Conservation (phyloP, 176 grass and related monocot species). For the Ampelocalamus luodianensis region DNA sequence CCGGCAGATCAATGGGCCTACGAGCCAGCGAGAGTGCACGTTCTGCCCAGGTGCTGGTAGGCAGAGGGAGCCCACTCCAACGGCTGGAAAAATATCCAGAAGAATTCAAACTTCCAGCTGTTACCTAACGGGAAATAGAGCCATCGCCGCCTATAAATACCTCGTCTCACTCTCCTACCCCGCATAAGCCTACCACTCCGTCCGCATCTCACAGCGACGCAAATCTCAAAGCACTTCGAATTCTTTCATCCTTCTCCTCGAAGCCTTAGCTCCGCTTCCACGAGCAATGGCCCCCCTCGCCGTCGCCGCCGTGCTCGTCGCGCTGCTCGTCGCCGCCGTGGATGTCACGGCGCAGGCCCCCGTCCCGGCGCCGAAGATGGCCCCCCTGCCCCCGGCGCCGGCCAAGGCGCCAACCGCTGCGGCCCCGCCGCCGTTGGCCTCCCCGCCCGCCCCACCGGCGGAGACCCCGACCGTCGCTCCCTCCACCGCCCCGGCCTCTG, state of each 20-base stretch:
- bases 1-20: accelerated
- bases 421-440: background rate
- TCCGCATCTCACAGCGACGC: background rate
- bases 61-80: background rate
- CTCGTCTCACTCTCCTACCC: background rate
- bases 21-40: background rate
- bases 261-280: background rate
- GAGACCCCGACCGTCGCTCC: background rate
- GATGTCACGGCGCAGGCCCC: slow-evolving; percentile 50
- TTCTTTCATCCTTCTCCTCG: background rate
- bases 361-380: background rate
- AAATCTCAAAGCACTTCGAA: background rate
- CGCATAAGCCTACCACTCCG: background rate
- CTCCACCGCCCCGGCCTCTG: slow-evolving; percentile 6
- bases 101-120: background rate
- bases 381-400: slow-evolving; percentile 29
- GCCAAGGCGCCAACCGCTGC: background rate
- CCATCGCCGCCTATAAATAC: slow-evolving; percentile 25
- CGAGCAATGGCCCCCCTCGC: slow-evolving; percentile 42
- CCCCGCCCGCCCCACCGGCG: slow-evolving; percentile 26
- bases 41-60: background rate
- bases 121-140: too few species aligned
- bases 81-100: background rate
- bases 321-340: slow-evolving; percentile 27
- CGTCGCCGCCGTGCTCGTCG: background rate